phyloP scores from a whole-genome alignment of 768 basidiomycete genomes.

The Lactarius hatsudake region DNA sequence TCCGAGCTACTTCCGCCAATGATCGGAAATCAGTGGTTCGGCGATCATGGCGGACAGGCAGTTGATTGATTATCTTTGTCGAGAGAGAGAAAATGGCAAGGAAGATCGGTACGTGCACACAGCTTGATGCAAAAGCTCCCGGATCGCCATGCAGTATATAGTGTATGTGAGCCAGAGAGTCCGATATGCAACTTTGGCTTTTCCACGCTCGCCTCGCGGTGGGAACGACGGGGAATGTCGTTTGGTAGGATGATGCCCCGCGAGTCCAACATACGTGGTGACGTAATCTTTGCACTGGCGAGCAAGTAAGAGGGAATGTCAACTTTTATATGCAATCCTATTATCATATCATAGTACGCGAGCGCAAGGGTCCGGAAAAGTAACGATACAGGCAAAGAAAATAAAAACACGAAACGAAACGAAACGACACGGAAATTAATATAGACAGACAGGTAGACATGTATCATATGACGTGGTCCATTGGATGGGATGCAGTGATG shows the following conservation, averaged over 20 bases:
- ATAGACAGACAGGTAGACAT: neutral
- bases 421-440: neutral
- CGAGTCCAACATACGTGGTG: neutral
- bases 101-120: neutral
- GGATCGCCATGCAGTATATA: neutral
- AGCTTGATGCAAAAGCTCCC: neutral
- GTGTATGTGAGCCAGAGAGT: neutral
- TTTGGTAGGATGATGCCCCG: neutral
- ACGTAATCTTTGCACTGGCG: neutral
- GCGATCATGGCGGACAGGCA: neutral
- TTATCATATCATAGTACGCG: neutral
- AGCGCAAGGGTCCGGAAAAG: neutral
- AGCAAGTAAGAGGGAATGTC: neutral
- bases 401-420: neutral
- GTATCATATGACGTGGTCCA: neutral
- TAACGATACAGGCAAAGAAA: neutral
- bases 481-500: neutral
- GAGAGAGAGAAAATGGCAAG: neutral
- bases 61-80: neutral
- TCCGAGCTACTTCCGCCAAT: neutral
- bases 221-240: neutral
- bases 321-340: neutral
- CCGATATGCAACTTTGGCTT: neutral
- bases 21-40: neutral
- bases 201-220: neutral